A percentile compares a stretch with the other conserved stretches of the same genome.
Evolutionary conservation across 441 rosid species (phyloP).

Genomic region (Pelargonium australe): DNA sequence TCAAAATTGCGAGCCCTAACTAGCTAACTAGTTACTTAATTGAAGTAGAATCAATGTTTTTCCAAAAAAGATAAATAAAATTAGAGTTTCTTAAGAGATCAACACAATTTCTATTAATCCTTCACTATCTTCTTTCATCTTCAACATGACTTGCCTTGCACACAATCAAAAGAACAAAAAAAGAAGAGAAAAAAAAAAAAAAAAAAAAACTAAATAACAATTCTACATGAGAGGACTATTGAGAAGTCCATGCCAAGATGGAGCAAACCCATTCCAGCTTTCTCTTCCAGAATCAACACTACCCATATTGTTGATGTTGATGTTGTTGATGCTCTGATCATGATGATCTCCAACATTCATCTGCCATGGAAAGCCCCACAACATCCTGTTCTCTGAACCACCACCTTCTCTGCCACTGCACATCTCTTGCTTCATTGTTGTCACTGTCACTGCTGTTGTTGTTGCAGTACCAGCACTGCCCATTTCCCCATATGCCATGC

Average conservation of each 20-base stretch:
- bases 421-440: slow-evolving; percentile 48
- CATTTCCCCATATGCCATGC: slow-evolving; percentile 26
- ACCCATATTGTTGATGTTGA: slow-evolving; percentile 13
- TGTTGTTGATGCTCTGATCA: neutral
- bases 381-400: slow-evolving; percentile 27
- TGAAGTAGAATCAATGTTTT: neutral
- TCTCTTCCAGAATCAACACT: slow-evolving; percentile 49
- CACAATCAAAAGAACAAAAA: slow-evolving; percentile 14
- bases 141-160: slow-evolving; percentile 2
- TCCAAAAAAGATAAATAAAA: too few species aligned
- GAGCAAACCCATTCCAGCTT: slow-evolving; percentile 59
- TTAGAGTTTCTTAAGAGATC: neutral
- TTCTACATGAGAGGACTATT: slow-evolving; percentile 64
- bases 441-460: slow-evolving; percentile 33
- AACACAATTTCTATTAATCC: slow-evolving; percentile 2
- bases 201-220: neutral
- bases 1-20: too few species aligned
- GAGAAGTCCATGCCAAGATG: slow-evolving; percentile 74
- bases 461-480: slow-evolving; percentile 15
- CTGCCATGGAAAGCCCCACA: slow-evolving; percentile 82
- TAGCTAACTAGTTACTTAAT: too few species aligned
- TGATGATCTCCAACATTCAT: slow-evolving; percentile 37
- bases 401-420: slow-evolving; percentile 27
- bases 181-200: neutral
- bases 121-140: too few species aligned